phyloP scores from a whole-genome alignment of 495 filamentous ascomycete genomes.

The Penicillium pancosmium region DNA sequence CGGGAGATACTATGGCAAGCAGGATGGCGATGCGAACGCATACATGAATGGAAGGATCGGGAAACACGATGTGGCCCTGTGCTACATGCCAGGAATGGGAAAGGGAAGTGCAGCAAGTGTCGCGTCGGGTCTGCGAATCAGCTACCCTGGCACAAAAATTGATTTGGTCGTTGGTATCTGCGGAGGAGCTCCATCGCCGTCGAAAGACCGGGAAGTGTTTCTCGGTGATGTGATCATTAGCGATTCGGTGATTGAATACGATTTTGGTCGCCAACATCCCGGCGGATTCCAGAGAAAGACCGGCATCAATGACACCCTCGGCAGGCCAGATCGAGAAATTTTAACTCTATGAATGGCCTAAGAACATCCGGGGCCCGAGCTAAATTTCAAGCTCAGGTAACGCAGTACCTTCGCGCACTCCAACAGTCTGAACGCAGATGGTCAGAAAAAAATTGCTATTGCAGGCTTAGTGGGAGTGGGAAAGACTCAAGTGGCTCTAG shows the following conservation, averaged over 20 bases:
- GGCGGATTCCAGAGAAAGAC: conserved; percentile 30
- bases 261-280: conserved; percentile 37
- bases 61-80: conserved; percentile 39
- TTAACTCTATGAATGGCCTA: background rate
- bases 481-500: conserved; percentile 56
- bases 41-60: conserved; percentile 44
- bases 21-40: background rate
- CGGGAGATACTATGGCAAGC: background rate
- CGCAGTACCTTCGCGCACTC: background rate
- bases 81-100: conserved; percentile 36
- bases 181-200: conserved; percentile 26
- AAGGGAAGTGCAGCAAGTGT: conserved; percentile 34
- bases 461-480: conserved; percentile 51
- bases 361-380: background rate
- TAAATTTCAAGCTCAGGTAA: background rate
- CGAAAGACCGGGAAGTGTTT: conserved; percentile 23
- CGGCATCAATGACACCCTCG: conserved; percentile 29
- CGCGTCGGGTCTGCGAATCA: conserved; percentile 29
- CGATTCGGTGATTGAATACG: conserved; percentile 39
- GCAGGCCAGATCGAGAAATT: conserved; percentile 13
- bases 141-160: conserved; percentile 29
- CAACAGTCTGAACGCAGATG: background rate
- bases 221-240: conserved; percentile 53
- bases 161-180: conserved; percentile 35
- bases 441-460: conserved; percentile 28